Conservation (phyloP, 148 eudicot genomes). For the Heliosperma pusillum region DNA sequence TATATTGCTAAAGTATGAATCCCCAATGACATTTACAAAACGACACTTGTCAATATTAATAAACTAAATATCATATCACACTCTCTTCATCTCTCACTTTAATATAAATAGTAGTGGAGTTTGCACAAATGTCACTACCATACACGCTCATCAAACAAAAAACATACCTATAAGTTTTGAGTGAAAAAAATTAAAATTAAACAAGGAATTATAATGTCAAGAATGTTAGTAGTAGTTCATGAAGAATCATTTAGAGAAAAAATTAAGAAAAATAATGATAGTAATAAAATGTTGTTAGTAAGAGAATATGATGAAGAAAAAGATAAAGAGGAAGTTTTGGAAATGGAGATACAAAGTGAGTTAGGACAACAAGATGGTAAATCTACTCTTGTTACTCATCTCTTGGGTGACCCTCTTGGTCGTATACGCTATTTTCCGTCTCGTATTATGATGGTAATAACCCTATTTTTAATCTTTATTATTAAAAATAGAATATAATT, state of each 20-base stretch:
- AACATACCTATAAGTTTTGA: background rate
- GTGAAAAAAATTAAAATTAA: background rate
- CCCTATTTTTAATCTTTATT: background rate
- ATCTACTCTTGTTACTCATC: slow-evolving; percentile 62
- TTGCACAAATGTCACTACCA: slow-evolving; percentile 37
- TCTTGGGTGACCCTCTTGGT: slow-evolving; percentile 67
- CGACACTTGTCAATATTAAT: slow-evolving; percentile 30
- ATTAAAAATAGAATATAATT: too few relatives aligned
- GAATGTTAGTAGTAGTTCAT: slow-evolving; percentile 11
- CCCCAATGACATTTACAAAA: slow-evolving; percentile 18
- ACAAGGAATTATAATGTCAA: slow-evolving; percentile 8
- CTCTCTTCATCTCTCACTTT: background rate
- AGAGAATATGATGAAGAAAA: slow-evolving; percentile 52
- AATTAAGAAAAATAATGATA: background rate
- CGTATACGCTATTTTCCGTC: slow-evolving; percentile 48
- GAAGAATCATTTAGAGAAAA: slow-evolving; percentile 8
- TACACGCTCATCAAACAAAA: slow-evolving; percentile 8
- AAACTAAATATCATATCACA: slow-evolving; percentile 18
- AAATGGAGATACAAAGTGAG: slow-evolving; percentile 66
- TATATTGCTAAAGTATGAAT: slow-evolving; percentile 8
- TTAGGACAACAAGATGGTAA: slow-evolving; percentile 50
- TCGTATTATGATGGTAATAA: slow-evolving; percentile 64
- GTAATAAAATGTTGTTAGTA: slow-evolving; percentile 27
- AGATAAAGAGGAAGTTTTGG: slow-evolving; percentile 54
- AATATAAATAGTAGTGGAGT: slow-evolving; percentile 22